Percentiles rank a stretch among this genome's conserved stretches.
These are phyloP conservation scores for Lactuca sativa DNA, from an alignment of 129 eudicot species.

Conservation along the genomic window DNA sequence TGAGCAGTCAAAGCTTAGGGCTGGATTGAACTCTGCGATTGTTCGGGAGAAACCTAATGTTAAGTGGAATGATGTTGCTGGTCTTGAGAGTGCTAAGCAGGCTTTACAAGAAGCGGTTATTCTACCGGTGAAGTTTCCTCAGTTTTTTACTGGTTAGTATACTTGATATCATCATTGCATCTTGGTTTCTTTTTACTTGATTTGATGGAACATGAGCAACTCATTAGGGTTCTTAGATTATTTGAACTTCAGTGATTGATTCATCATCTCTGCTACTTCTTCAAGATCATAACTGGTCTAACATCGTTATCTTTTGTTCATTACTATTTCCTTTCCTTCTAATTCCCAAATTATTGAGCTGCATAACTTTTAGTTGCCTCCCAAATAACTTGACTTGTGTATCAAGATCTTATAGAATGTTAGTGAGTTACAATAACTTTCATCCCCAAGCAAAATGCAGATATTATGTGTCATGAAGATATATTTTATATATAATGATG, in stretches of 20 bases:
- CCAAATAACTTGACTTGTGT: neutral
- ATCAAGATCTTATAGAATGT: neutral
- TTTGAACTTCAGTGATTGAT: neutral
- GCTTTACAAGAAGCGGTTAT: slow-evolving; percentile 93
- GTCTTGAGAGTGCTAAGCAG: slow-evolving; percentile 92
- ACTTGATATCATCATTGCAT: neutral
- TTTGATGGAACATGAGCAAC: neutral
- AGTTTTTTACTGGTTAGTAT: slow-evolving; percentile 77
- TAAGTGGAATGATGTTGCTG: slow-evolving; percentile 95
- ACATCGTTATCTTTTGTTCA: neutral
- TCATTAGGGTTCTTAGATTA: slow-evolving; percentile 9
- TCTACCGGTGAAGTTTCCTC: slow-evolving; percentile 90
- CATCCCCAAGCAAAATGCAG: neutral
- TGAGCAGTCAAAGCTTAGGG: slow-evolving; percentile 69
- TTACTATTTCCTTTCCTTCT: neutral
- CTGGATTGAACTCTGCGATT: slow-evolving; percentile 86
- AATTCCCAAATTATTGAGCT: neutral
- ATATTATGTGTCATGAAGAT: neutral
- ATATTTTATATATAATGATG: neutral
- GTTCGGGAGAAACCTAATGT: slow-evolving; percentile 85
- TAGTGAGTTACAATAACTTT: neutral
- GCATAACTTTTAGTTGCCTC: neutral
- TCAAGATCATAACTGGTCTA: neutral
- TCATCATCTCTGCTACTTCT: neutral
- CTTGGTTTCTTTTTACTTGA: slow-evolving; percentile 4